These are phyloP conservation scores for Pseudopyrenochaeta lycopersici DNA, from an alignment of 2,329 filamentous ascomycete species.

Conservation along the genomic window DNA sequence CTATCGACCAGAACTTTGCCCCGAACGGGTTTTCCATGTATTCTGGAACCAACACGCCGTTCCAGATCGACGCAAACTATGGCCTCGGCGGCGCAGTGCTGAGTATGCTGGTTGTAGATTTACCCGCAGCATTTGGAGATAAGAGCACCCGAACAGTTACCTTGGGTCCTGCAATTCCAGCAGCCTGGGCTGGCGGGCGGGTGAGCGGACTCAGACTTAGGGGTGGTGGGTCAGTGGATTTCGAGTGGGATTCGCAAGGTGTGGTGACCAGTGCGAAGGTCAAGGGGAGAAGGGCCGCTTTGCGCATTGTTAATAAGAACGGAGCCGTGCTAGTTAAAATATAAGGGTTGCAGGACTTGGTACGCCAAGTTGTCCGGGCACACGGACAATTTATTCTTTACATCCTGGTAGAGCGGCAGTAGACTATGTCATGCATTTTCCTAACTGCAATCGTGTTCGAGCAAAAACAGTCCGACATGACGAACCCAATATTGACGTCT, in stretches of 20 bases:
- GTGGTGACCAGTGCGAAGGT: slow-evolving; percentile 35
- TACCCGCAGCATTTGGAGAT: slow-evolving; percentile 43
- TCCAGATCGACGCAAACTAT: slow-evolving; percentile 69
- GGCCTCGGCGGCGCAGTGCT: slow-evolving; percentile 64
- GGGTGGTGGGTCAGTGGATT: slow-evolving; percentile 56
- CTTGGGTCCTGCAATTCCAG: slow-evolving; percentile 60
- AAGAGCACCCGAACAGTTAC: slow-evolving; percentile 47
- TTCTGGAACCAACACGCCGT: slow-evolving; percentile 55
- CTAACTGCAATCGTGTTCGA: too few relatives aligned
- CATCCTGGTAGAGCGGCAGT: too few relatives aligned
- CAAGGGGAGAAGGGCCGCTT: not conserved
- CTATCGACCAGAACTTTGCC: slow-evolving; percentile 61
- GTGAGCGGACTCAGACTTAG: slow-evolving; percentile 57
- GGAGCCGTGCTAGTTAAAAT: not conserved
- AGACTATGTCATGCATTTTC: too few relatives aligned
- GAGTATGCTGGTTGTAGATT: slow-evolving; percentile 62
- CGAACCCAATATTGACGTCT: too few relatives aligned
- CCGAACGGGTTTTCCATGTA: slow-evolving; percentile 64
- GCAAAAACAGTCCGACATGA: too few relatives aligned
- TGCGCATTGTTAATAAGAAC: slow-evolving; percentile 25
- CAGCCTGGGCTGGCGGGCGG: slow-evolving; percentile 38
- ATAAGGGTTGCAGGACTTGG: too few relatives aligned
- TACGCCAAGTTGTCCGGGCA: too few relatives aligned
- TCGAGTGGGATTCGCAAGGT: slow-evolving; percentile 54
- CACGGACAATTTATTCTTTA: too few relatives aligned